Percentiles rank a stretch among this genome's conserved stretches.
Conservation (phyloP, 78 protist genomes). For the Dictyostelium firmibasis region DNA sequence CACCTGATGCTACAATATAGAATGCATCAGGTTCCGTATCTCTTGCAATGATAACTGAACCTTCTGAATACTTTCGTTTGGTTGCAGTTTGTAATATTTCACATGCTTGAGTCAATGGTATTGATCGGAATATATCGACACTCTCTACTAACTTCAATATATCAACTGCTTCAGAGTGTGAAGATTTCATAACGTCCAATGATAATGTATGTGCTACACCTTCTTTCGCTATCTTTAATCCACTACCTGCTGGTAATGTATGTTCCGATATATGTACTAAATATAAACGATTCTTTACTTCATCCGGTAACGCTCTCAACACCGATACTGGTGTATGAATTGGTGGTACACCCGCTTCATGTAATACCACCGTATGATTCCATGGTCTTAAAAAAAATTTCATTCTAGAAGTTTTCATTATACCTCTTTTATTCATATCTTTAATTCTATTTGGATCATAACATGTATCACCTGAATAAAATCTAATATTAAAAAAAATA, state of each 20-base stretch:
- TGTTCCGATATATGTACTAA: conserved; percentile 70
- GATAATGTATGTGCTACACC: conserved; percentile 63
- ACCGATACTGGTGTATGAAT: conserved; percentile 86
- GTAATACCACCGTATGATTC: conserved; percentile 85
- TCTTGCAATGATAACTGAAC: conserved; percentile 54
- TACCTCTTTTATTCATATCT: conserved; percentile 45
- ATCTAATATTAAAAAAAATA: conserved; percentile 12
- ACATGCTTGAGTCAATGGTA: conserved; percentile 62
- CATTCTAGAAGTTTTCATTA: conserved; percentile 59
- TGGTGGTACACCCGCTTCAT: conserved; percentile 89
- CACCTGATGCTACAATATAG: conserved; percentile 71
- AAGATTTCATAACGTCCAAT: conserved; percentile 47
- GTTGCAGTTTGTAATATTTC: conserved; percentile 67
- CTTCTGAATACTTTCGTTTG: conserved; percentile 37
- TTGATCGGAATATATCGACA: conserved; percentile 64
- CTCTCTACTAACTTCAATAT: conserved; percentile 45
- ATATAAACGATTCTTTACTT: conserved; percentile 51
- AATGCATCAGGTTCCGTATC: conserved; percentile 73
- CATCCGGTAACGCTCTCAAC: conserved; percentile 33
- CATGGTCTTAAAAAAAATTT: conserved; percentile 78
- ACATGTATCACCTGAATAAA: conserved; percentile 74
- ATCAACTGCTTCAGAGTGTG: conserved; percentile 65
- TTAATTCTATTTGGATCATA: conserved; percentile 67
- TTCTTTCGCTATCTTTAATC: conserved; percentile 64
- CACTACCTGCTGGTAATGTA: conserved; percentile 32